Conservation (phyloP, 192 early-diverging fungal species). For the Podochytrium sp. region DNA sequence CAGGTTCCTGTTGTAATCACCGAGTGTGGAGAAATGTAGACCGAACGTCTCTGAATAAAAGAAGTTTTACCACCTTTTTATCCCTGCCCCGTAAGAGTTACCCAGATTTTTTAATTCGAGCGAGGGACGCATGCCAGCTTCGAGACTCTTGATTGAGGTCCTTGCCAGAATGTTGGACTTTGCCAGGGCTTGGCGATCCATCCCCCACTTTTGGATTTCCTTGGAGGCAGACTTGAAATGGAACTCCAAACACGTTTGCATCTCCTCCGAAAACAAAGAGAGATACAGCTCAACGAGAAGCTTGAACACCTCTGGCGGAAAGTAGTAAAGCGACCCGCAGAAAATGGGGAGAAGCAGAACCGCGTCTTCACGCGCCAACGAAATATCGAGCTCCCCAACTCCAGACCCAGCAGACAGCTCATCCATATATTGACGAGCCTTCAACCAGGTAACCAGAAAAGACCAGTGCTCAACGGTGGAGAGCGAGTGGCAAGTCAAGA, state of each 20-base stretch:
- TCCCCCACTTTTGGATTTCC: too few species aligned
- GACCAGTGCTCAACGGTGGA: neutral
- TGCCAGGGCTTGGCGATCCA: too few species aligned
- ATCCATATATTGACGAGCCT: neutral
- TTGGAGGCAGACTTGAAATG: neutral
- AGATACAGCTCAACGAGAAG: neutral
- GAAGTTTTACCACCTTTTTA: neutral
- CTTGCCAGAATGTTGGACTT: too few species aligned
- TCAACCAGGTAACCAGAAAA: neutral
- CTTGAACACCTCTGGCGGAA: neutral
- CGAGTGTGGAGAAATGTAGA: conserved; percentile 73
- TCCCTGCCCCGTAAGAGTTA: too few species aligned
- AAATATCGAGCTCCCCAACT: too few species aligned
- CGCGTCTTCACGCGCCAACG: too few species aligned
- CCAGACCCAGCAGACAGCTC: neutral
- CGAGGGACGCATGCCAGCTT: too few species aligned
- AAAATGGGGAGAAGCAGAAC: too few species aligned
- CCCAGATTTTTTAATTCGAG: too few species aligned
- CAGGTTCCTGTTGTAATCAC: conserved; percentile 79
- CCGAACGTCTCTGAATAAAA: too few species aligned
- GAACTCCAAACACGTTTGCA: neutral
- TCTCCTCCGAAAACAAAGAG: neutral
- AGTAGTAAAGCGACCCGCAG: too few species aligned
- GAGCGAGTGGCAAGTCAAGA: neutral
- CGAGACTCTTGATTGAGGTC: too few species aligned